These are phyloP conservation scores for Zychaea mexicana DNA, from an alignment of 371 early-diverging fungal species.

Conservation along the genomic window DNA sequence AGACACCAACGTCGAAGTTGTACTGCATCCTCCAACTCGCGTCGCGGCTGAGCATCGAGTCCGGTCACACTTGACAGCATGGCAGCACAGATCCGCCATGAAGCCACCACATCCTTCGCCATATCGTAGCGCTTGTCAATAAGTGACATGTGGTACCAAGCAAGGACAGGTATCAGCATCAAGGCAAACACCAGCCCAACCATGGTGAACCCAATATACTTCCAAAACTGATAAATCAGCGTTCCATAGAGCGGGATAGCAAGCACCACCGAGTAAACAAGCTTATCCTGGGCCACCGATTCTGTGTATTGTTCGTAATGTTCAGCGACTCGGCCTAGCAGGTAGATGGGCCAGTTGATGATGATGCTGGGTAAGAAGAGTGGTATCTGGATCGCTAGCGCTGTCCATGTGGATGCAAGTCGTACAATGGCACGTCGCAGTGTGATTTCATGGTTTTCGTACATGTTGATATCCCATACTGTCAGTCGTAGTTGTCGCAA, in stretches of 20 bases:
- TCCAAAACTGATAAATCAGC: conserved; percentile 38
- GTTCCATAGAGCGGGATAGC: conserved; percentile 41
- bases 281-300: conserved; percentile 56
- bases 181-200: conserved; percentile 28
- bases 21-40: conserved; percentile 41
- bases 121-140: conserved; percentile 54
- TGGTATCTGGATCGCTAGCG: conserved; percentile 49
- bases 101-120: conserved; percentile 43
- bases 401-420: conserved; percentile 35
- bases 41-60: conserved; percentile 24
- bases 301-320: conserved; percentile 54
- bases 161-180: conserved; percentile 43
- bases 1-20: conserved; percentile 41
- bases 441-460: conserved; percentile 46
- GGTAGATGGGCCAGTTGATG: conserved; percentile 57
- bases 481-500: conserved; percentile 40
- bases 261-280: conserved; percentile 36
- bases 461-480: conserved; percentile 46
- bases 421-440: conserved; percentile 32
- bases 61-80: conserved; percentile 28
- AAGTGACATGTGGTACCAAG: conserved; percentile 53
- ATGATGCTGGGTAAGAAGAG: conserved; percentile 58
- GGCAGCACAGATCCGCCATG: conserved; percentile 53
- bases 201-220: conserved; percentile 28
- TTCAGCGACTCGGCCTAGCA: conserved; percentile 45